phyloP scores from a whole-genome alignment of 2,329 filamentous ascomycete species.

The Thyridium curvatum region DNA sequence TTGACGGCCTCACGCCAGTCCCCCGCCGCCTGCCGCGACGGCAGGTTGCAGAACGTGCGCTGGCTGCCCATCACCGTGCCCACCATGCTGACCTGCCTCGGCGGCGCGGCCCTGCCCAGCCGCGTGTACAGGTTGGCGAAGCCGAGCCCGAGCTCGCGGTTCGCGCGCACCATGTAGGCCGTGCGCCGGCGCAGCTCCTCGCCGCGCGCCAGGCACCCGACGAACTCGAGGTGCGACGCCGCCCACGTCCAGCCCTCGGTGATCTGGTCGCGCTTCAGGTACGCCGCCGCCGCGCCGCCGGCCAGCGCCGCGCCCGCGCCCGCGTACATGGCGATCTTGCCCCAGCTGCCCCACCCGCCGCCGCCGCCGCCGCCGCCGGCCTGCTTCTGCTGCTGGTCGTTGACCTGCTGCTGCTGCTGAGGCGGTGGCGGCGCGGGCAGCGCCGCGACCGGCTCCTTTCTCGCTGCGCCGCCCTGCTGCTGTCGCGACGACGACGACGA shows the following conservation, averaged over 20 bases:
- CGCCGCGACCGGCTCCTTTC: constrained; percentile 28
- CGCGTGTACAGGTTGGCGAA: constrained; percentile 85
- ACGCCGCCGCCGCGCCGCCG: constrained; percentile 78
- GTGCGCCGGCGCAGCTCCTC: constrained; percentile 76
- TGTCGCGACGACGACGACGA: no score
- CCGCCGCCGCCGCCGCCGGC: constrained; percentile 21
- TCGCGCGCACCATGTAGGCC: constrained; percentile 57
- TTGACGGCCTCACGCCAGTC: constrained; percentile 70
- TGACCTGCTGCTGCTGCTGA: constrained; percentile 35
- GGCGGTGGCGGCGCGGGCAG: constrained; percentile 28
- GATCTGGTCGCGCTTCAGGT: constrained; percentile 77
- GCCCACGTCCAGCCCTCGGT: constrained; percentile 74
- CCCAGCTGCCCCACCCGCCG: constrained; percentile 68
- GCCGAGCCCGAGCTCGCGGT: constrained; percentile 60
- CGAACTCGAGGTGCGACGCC: constrained; percentile 86
- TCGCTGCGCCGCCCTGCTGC: constrained; percentile 12
- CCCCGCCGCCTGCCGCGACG: constrained; percentile 44
- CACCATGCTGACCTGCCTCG: constrained; percentile 46
- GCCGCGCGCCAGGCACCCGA: constrained; percentile 78
- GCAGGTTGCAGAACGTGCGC: constrained; percentile 85
- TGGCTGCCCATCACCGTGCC: constrained; percentile 59
- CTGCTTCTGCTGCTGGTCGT: constrained; percentile 4
- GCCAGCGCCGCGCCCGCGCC: constrained; percentile 78
- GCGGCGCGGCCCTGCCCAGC: constrained; percentile 62
- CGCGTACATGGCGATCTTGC: constrained; percentile 77